Base-by-base conservation (phyloP, 1,284 basidiomycete species). In the Puccinia polysora region DNA sequence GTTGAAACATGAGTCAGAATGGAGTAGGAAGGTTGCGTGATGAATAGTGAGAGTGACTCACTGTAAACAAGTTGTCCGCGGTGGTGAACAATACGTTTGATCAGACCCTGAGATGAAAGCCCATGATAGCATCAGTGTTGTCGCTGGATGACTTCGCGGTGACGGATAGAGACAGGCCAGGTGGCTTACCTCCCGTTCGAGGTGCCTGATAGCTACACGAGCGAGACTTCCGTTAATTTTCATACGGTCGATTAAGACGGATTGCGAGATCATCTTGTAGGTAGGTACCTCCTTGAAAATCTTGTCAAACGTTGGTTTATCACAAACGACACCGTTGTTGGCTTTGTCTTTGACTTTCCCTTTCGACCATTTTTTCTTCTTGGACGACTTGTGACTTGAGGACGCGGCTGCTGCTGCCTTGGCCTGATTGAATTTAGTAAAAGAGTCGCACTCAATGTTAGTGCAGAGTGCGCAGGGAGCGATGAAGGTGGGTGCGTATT, bases 341-440 rank as follows among this genome's bases (percentile, higher is more conserved):
- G 81, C 79, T 80, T 81, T 72, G 69, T 72, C 69, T 72, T 56
- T 72, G 15, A 64, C 60, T 56, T 72, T 72, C 82, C 94, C 94
- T 87, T 97, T 97, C 78, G 93, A 97, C 94, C 94, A 97, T 87
- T 97, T 97, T 89, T 97, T 97, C 87, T 97, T 97, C 87, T 97
- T 97, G 79, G 88, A 82, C 82, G 90, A 90, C 78, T 89, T 88
- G 76, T 87, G 87, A 74, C 86, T 83, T 64, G 86, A 85, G 82
- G 88, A 82, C 78, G n/a, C 82, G 78, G 86, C 81, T 79, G 68
- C 68, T 36, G 34, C 50, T 59, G 69, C 69, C 64, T 72, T 72
- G 69, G 69, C 60, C 60, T 72, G 49, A 40, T 25, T 1, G 4
- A 18, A 18, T 23, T 62, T 20, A n/a, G n/a, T n/a, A n/a, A n/a